Conservation (phyloP, 1,139 yeast genomes). For the Taphrina populina region DNA sequence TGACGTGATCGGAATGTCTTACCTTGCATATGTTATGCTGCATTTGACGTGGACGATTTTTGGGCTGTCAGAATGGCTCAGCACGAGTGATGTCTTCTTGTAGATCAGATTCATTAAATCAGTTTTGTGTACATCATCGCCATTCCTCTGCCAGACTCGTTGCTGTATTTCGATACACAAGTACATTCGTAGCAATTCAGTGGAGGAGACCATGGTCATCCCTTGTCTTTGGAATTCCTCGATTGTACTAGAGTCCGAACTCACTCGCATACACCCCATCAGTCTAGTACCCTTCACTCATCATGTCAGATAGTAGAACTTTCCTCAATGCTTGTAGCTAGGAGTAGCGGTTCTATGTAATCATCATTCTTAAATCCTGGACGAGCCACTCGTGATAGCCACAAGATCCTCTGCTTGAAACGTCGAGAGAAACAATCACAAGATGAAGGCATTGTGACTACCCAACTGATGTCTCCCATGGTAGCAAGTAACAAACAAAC, state of each 20-base stretch:
- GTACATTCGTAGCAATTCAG: too few species aligned
- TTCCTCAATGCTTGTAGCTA: slow-evolving; percentile 21
- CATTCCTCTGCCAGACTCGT: background rate
- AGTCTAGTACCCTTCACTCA: too few species aligned
- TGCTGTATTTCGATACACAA: background rate
- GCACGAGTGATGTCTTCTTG: slow-evolving; percentile 24
- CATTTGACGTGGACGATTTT: too few species aligned
- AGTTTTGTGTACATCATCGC: slow-evolving; percentile 30
- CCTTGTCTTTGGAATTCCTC: too few species aligned
- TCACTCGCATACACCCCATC: too few species aligned
- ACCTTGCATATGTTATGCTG: too few species aligned
- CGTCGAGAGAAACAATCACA: too few species aligned
- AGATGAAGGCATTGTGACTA: background rate
- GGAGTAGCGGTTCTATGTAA: slow-evolving; percentile 28
- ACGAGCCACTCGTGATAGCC: too few species aligned
- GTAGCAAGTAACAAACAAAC: background rate
- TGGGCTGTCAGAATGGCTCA: slow-evolving; percentile 12
- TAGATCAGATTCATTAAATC: slow-evolving; percentile 30
- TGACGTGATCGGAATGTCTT: too few species aligned
- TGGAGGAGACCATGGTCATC: too few species aligned
- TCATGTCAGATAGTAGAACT: slow-evolving; percentile 24
- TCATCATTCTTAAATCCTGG: slow-evolving; percentile 22
- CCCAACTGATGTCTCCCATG: background rate
- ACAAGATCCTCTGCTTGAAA: too few species aligned
- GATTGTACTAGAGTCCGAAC: too few species aligned